Evolutionary conservation across 139 green algal species (phyloP), one percentile per base, ranked within the genome.

Genomic region (Asterochloris sp.): DNA sequence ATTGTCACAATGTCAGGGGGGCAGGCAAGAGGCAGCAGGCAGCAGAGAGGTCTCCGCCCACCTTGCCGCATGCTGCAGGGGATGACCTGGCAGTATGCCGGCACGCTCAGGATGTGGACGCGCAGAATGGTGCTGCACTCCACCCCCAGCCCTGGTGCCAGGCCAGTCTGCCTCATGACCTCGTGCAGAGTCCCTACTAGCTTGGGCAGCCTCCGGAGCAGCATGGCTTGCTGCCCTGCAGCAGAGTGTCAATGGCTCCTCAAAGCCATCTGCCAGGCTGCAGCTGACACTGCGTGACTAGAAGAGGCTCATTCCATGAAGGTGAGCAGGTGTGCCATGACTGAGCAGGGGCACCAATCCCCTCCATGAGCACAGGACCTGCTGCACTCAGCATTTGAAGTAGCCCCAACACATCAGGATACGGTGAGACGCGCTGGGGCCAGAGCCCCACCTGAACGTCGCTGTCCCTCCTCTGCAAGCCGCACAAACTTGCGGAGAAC

Each of bases 141-240:
- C 21, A 29, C 26, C 17, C 83, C 80, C 11, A 88, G 83, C 17
- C 73, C 29, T 23, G 86, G 87, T 23, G 86, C 26, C 60, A 84
- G 62, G 10, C 62, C 62, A 17, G 76, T 47, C 19, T 29, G 17
- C 23, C 83, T 12, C 60, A 91, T 83, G 29, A 86, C 77, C 15
- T 89, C 83, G 21, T 47, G 69, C 28, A 91, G 76, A 85, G 91
- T 87, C 8, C 16, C 24, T 64, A 91, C 89, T 6, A 91, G 69
- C 62, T 82, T 78, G 10, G 21, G 29, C 0, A 84, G 84, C 17
- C 85, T 75, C 27, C 84, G 79, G 62, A 67, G n/a, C 54, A 91
- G 83, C 81, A 91, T 27, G 15, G 71, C 67, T 11, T 19, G 66
- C 16, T 78, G 73, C 14, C 88, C 88, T 86, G 84, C 78, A 38